Evolutionary conservation across 2,329 filamentous ascomycete genomes (phyloP), one percentile per base, ranked within the genome.

Genomic region (Venturia oleaginea): DNA sequence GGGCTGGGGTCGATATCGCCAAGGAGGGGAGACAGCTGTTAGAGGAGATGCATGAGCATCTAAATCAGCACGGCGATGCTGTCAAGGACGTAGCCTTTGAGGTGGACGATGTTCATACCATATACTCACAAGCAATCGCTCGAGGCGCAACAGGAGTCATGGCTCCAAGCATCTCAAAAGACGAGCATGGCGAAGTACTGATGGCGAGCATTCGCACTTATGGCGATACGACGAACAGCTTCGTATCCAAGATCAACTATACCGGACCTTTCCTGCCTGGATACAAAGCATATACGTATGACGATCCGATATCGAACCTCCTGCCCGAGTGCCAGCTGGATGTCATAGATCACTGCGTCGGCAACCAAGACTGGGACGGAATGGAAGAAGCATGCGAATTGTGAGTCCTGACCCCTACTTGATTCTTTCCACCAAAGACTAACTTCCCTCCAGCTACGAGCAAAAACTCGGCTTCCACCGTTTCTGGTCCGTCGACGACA

Each of bases 401-500:
- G 79, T 81, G 73, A 68, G 78, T 72, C 10, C n/a, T 37, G 4
- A 24, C 1, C n/a, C 27, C 24, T 22, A 42, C n/a, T n/a, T n/a
- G n/a, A 15, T 40, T n/a, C 30, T 5, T 40, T 46, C 32, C 11
- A 34, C 27, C 30, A 24, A 40, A 3, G 30, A 32, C 15, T 38
- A 15, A 32, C 24, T 10, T 37, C n/a, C 13, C 13, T 77, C 65
- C 86, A 83, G 90, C 76, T 97, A 97, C 80, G 92, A 97, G 79
- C 85, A 87, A 67, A 90, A 88, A 67, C 88, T 97, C 34, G 89
- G 88, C 64, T 97, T 97, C 84, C 92, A 96, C 80, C 90, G 92
- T 69, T 97, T 97, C 86, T 97, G 93, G 93, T 91, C 87, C 64
- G 92, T 97, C 65, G 93, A 97, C 76, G 93, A 97, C 81, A 89